Evolutionary conservation across 2,329 filamentous ascomycete species (phyloP), one percentile per base, ranked within the genome.

Genomic region (Penicillium psychrosexuale): DNA sequence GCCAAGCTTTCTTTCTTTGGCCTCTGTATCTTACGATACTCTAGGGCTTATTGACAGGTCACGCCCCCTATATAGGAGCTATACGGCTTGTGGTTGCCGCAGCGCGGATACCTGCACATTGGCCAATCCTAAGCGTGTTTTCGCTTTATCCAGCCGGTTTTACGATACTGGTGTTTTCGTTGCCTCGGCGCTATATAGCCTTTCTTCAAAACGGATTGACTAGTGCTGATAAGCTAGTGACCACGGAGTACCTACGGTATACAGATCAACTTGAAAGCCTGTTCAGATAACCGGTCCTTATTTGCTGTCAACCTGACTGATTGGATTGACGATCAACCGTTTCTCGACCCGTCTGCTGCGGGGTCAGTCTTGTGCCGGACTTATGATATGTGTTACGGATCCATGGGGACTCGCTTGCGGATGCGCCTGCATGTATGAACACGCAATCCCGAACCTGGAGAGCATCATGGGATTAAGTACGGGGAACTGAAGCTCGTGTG

Each of bases 311-410:
- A 39, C 48, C 44, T 42, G 38, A 51, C 31, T 52, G 19, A 38
- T 36, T 42, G 19, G 19, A 30, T 46, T 51, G 58, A 49, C 37
- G 53, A 59, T 58, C 56, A 48, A 51, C 57, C 51, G 50, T 59
- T 59, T 36, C 31, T 47, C 58, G 17, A 43, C 47, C 50, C 54
- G 42, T 57, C 48, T 55, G 38, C 58, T 65, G 62, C 61, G 62
- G 62, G 62, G 62, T 65, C 34, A 59, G 60, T 52, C 61, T 62
- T 60, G 44, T 49, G 24, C 28, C 37, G 58, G 40, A 53, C 49
- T 54, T 62, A 47, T 53, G 54, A 58, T 53, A 42, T 28, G 37
- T 51, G 52, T 60, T 52, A 60, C 57, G 54, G 59, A 57, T 57
- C 45, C 33, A 34, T 34, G 58, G 38, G 40, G 30, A 40, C 33